phyloP scores from a whole-genome alignment of 768 basidiomycete genomes.

The Pleurotus giganteus region DNA sequence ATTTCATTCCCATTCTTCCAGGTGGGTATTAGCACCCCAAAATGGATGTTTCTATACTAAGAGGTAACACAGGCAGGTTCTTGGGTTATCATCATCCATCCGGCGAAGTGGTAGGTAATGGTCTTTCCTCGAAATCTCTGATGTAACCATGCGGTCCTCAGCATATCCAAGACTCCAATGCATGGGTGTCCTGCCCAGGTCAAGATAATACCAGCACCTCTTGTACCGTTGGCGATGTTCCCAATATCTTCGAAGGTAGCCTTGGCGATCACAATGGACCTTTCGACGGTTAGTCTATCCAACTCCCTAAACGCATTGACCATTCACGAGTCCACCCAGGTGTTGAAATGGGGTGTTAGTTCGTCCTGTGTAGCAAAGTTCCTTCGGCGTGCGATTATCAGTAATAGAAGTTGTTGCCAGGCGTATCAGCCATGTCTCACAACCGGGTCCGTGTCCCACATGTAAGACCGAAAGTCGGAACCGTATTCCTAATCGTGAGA shows the following conservation, averaged over 20 bases:
- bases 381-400: background rate
- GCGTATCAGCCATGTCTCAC: too few species aligned
- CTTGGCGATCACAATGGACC: constrained; percentile 45
- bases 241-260: constrained; percentile 39
- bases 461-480: too few species aligned
- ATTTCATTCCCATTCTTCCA: constrained; percentile 40
- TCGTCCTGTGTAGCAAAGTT: background rate
- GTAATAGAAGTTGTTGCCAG: too few species aligned
- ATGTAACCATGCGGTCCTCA: background rate
- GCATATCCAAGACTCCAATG: constrained; percentile 45
- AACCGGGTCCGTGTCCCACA: too few species aligned
- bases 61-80: constrained; percentile 24
- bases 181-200: constrained; percentile 62
- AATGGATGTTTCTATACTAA: constrained; percentile 28
- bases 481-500: too few species aligned
- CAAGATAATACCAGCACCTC: constrained; percentile 53
- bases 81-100: constrained; percentile 44
- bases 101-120: constrained; percentile 35
- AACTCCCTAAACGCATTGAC: background rate
- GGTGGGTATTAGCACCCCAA: constrained; percentile 39
- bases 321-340: background rate
- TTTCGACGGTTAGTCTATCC: constrained; percentile 24
- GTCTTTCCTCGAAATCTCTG: background rate
- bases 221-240: constrained; percentile 47
- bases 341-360: constrained; percentile 5